phyloP scores from a whole-genome alignment of 1,139 yeast species.

The Taiozyma sp. region DNA sequence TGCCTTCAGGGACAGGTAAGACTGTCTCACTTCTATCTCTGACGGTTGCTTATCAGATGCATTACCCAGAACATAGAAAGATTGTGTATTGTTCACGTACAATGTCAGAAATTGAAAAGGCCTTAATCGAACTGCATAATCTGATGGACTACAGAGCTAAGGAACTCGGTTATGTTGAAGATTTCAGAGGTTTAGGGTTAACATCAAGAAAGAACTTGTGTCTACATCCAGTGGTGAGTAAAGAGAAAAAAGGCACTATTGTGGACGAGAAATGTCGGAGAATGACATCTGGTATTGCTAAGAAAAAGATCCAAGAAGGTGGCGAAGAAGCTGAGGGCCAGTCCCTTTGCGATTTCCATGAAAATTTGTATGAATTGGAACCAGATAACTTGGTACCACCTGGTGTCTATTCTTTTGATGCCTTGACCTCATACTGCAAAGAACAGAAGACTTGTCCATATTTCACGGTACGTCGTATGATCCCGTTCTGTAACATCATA shows the following conservation, averaged over 20 bases:
- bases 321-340: conserved; percentile 42
- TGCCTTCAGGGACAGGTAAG: conserved; percentile 99
- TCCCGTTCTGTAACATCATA: conserved; percentile 87
- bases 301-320: conserved; percentile 58
- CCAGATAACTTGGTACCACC: conserved; percentile 85
- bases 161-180: conserved; percentile 80
- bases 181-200: conserved; percentile 88
- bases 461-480: conserved; percentile 97
- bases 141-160: conserved; percentile 81
- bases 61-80: conserved; percentile 91
- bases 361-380: conserved; percentile 76
- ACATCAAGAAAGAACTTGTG: conserved; percentile 94
- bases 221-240: conserved; percentile 79
- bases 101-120: conserved; percentile 98
- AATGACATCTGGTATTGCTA: conserved; percentile 87
- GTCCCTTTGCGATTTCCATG: conserved; percentile 79
- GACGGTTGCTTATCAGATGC: conserved; percentile 93
- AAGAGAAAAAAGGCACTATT: conserved; percentile 86
- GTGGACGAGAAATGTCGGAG: conserved; percentile 97
- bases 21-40: conserved; percentile 86
- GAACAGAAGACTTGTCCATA: conserved; percentile 85
- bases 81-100: conserved; percentile 98
- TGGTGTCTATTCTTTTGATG: conserved; percentile 93
- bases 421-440: conserved; percentile 70
- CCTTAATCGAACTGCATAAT: conserved; percentile 84